Percentiles rank a stretch among this genome's conserved stretches.
Conservation (phyloP, 768 basidiomycete genomes). For the Pleurotus tuber-regium region DNA sequence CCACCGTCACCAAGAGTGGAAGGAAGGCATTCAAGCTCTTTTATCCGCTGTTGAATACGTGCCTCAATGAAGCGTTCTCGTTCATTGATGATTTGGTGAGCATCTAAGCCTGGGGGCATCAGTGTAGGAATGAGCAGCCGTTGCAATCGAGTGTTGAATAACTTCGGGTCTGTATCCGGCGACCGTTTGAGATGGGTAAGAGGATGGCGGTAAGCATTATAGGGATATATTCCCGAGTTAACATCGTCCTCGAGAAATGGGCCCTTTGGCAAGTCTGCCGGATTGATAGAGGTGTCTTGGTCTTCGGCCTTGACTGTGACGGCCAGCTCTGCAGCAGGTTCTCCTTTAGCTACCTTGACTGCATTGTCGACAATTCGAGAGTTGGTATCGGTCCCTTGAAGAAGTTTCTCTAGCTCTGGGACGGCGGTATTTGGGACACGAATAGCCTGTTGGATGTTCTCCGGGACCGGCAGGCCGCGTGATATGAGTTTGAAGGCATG, state of each 20-base stretch:
- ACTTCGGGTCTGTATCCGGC: conserved; percentile 53
- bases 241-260: conserved; percentile 78
- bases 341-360: conserved; percentile 66
- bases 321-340: conserved; percentile 2
- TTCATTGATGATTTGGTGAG: conserved; percentile 87
- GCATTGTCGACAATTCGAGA: conserved; percentile 71
- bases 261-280: conserved; percentile 65
- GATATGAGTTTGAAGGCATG: conserved; percentile 75
- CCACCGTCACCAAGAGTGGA: conserved; percentile 78
- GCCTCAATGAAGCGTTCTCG: conserved; percentile 90
- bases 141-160: conserved; percentile 73
- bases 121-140: conserved; percentile 84
- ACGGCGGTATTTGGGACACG: conserved; percentile 60
- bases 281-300: conserved; percentile 41
- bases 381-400: conserved; percentile 57
- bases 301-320: conserved; percentile 55
- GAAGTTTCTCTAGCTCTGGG: conserved; percentile 61
- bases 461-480: conserved; percentile 65
- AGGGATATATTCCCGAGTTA: conserved; percentile 83
- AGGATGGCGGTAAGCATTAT: conserved; percentile 86
- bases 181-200: conserved; percentile 76
- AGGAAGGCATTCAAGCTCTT: conserved; percentile 78
- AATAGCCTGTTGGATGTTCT: conserved; percentile 67
- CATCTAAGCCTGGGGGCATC: conserved; percentile 90
- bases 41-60: conserved; percentile 83